A percentile compares a stretch with the other conserved stretches of the same genome.
Evolutionary conservation across 192 early-diverging fungal species (phyloP).

Genomic region (Podila epigama): DNA sequence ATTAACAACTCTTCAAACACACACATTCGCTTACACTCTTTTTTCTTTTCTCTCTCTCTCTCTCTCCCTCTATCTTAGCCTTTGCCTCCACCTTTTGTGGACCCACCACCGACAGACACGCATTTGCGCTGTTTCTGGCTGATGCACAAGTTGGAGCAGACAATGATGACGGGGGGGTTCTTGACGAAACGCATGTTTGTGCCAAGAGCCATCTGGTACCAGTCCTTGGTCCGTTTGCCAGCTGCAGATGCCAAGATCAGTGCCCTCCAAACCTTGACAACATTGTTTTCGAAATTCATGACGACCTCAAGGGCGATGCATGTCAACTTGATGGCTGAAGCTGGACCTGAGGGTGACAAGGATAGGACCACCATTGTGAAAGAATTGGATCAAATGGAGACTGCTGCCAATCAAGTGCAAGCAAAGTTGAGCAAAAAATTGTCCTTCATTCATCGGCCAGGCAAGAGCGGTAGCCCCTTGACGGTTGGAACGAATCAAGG

Average conservation of each 20-base stretch:
- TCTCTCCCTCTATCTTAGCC: conserved; percentile 7
- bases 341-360: conserved; percentile 21
- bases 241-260: conserved; percentile 47
- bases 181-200: conserved; percentile 52
- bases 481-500: conserved; percentile 32
- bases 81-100: conserved; percentile 25
- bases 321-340: conserved; percentile 35
- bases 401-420: conserved; percentile 21
- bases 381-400: conserved; percentile 20
- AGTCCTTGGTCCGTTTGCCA: conserved; percentile 41
- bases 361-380: conserved; percentile 20
- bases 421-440: conserved; percentile 42
- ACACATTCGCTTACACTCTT: neutral
- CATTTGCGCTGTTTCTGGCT: conserved; percentile 52
- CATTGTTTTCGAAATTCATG: conserved; percentile 26
- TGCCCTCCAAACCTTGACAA: conserved; percentile 38
- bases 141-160: conserved; percentile 49
- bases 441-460: conserved; percentile 41
- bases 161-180: conserved; percentile 51
- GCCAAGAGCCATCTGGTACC: conserved; percentile 48
- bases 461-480: conserved; percentile 27
- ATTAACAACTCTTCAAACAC: no score
- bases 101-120: conserved; percentile 38
- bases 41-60: neutral
- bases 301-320: conserved; percentile 12